Evolutionary conservation across 2,329 filamentous ascomycete species (phyloP).

Genomic region (Fusarium duplospermum): DNA sequence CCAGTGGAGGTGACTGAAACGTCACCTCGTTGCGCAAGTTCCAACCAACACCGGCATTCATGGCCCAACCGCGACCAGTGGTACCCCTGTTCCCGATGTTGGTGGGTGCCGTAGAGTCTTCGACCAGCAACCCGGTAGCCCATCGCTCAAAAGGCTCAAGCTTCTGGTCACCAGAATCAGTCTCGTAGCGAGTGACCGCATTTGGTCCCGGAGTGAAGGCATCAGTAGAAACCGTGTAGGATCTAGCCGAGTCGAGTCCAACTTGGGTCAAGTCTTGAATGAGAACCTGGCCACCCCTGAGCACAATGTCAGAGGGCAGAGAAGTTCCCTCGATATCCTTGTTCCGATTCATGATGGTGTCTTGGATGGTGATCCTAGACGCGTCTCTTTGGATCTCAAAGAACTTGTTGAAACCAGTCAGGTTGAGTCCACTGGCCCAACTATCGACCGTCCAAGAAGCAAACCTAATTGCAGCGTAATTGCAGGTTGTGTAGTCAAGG

Average conservation of each 20-base stretch:
- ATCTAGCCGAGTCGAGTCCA: conserved; percentile 8
- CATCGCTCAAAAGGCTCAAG: conserved; percentile 16
- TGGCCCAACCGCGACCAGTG: conserved; percentile 14
- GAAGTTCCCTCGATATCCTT: background rate
- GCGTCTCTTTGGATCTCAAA: conserved; percentile 13
- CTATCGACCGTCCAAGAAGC: conserved; percentile 27
- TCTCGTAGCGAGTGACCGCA: conserved; percentile 13
- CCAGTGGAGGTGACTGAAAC: conserved; percentile 17
- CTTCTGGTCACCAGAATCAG: conserved; percentile 1
- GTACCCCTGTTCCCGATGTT: conserved; percentile 2
- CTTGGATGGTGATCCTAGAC: conserved; percentile 16
- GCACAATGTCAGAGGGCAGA: conserved; percentile 12
- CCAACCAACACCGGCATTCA: conserved; percentile 26
- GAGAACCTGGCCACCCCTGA: conserved; percentile 15
- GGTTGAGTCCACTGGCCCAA: conserved; percentile 1
- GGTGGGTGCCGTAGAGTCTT: background rate
- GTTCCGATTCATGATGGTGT: conserved; percentile 5
- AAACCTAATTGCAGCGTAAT: conserved; percentile 17
- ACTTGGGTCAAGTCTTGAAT: conserved; percentile 15
- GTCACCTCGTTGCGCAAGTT: background rate
- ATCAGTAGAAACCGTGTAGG: conserved; percentile 13
- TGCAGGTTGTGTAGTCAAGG: conserved; percentile 1
- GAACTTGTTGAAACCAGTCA: conserved; percentile 23
- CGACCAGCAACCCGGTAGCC: conserved; percentile 13
- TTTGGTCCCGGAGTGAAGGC: conserved; percentile 17